A percentile compares a stretch with the other conserved stretches of the same genome.
These are phyloP conservation scores for Pezicula carpinea DNA, from an alignment of 2,329 filamentous ascomycete species.

Conservation along the genomic window DNA sequence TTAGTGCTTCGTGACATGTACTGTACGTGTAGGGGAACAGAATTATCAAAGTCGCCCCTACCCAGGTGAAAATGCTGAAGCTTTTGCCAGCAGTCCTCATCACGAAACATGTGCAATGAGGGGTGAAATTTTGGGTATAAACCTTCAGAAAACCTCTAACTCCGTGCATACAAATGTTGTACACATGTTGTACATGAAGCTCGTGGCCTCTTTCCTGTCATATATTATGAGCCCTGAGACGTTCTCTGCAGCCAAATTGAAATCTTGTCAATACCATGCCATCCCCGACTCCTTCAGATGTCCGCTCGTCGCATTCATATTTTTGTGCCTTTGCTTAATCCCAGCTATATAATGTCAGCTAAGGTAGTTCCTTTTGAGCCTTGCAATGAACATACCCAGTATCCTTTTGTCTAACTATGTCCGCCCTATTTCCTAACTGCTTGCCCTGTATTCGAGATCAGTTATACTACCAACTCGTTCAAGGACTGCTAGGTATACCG, in stretches of 20 bases:
- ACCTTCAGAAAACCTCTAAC: too few relatives aligned
- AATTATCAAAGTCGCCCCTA: too few relatives aligned
- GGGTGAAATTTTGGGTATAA: neutral
- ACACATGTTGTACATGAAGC: too few relatives aligned
- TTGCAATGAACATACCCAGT: slow-evolving; percentile 54
- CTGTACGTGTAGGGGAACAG: too few relatives aligned
- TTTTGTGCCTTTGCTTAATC: slow-evolving; percentile 20
- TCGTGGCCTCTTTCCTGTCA: too few relatives aligned
- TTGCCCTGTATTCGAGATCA: slow-evolving; percentile 50
- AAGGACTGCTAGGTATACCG: slow-evolving; percentile 46
- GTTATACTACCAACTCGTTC: slow-evolving; percentile 10
- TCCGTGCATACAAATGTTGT: too few relatives aligned
- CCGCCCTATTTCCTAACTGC: slow-evolving; percentile 61
- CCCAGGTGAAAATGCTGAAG: too few relatives aligned
- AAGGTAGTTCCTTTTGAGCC: neutral
- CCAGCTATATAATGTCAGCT: slow-evolving; percentile 23
- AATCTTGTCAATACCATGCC: neutral
- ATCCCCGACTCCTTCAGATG: neutral
- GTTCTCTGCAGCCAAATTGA: neutral
- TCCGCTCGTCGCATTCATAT: slow-evolving; percentile 2
- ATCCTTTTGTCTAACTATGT: slow-evolving; percentile 72
- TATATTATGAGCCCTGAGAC: neutral
- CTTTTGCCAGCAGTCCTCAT: neutral
- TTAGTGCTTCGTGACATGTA: too few relatives aligned
- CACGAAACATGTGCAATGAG: neutral